Base-by-base conservation (phyloP, 768 basidiomycete species). In the Auriscalpium orientale region DNA sequence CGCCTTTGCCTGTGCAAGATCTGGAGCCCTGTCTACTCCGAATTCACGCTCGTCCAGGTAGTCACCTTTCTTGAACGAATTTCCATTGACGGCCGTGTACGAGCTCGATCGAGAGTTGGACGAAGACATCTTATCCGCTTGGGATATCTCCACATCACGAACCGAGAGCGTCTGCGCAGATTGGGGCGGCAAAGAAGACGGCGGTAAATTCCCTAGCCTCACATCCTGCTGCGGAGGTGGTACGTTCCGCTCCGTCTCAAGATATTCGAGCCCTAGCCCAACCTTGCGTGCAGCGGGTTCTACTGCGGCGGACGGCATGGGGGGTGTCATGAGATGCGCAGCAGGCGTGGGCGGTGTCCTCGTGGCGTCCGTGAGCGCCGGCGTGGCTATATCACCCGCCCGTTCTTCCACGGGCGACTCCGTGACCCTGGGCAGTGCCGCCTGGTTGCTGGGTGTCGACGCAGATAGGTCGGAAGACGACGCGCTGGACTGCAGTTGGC, bases 41-140 rank as follows among this genome's bases (percentile, higher is more conserved):
- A 67, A 66, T 46, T 71, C 67, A 8, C 61, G 46, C n/a, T 65
- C 62, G 13, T 66, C 56, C 3, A 64, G 44, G 46, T 62, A 62
- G 48, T 65, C 61, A 4, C 58, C 58, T 56, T 51, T 56, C 47
- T 49, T 54, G 49, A 63, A 62, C 2, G 49, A 8, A 36, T 44
- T 57, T 35, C 34, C 20, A n/a, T 53, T 58, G 15, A 37, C 49
- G 15, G 46, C 56, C 28, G 59, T 49, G 15, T 58, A 55, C 35
- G 56, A 40, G 47, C 52, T 58, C 9, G 38, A 34, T 20, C 59
- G 61, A 9, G 56, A 58, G 12, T 37, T 36, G 36, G 35, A 44
- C 18, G 46, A 9, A n/a, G 53, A 28, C 33, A 7, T 59, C 54
- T 33, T 21, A 35, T 16, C 58, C 48, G 10, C 28, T 33, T 12